A percentile compares a stretch with the other conserved stretches of the same genome.
These are phyloP conservation scores for Aspergillus ustus DNA, from an alignment of 2,329 filamentous ascomycete species.

Conservation along the genomic window DNA sequence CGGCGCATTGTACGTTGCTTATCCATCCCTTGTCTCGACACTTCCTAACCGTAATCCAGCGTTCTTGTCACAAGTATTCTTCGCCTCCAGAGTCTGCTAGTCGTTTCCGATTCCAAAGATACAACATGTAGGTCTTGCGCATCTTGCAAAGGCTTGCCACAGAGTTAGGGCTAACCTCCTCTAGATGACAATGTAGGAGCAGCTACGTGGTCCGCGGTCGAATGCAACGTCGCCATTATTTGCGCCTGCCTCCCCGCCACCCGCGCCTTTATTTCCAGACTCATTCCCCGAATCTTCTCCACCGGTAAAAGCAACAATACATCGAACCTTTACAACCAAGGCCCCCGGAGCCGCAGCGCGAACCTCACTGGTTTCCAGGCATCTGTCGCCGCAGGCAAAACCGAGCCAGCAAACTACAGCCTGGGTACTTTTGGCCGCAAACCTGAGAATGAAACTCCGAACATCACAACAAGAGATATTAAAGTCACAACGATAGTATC, in stretches of 20 bases:
- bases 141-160: background rate
- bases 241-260: constrained; percentile 45
- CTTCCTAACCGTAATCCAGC: constrained; percentile 25
- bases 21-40: background rate
- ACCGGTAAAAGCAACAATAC: constrained; percentile 28
- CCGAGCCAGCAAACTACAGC: background rate
- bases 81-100: constrained; percentile 33
- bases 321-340: constrained; percentile 23
- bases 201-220: constrained; percentile 50
- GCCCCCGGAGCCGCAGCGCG: constrained; percentile 21
- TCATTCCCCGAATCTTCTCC: constrained; percentile 36
- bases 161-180: background rate
- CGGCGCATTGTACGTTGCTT: constrained; percentile 45
- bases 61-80: constrained; percentile 48
- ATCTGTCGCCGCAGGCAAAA: constrained; percentile 25
- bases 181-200: constrained; percentile 41
- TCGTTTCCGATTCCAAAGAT: constrained; percentile 35
- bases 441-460: background rate
- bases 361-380: constrained; percentile 28
- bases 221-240: constrained; percentile 49
- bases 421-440: constrained; percentile 3
- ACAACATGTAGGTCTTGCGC: constrained; percentile 32
- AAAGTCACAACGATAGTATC: constrained; percentile 35
- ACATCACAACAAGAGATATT: constrained; percentile 23
- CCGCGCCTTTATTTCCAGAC: constrained; percentile 30